Evolutionary conservation across 2,329 filamentous ascomycete genomes (phyloP), one percentile per base, ranked within the genome.

Genomic region (Ophiostoma sp.): DNA sequence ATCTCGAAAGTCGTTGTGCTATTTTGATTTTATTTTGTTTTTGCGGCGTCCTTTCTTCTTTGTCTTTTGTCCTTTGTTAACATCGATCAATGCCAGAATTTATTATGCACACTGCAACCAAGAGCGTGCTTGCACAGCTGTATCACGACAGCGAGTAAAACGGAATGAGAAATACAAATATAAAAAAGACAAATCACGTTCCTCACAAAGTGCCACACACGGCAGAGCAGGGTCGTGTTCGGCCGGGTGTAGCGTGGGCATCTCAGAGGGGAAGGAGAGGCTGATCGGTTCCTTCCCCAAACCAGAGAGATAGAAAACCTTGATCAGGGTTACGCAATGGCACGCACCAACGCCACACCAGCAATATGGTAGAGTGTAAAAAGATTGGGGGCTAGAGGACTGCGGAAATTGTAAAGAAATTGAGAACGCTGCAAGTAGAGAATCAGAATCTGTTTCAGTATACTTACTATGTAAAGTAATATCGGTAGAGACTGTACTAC

Each of bases 181-280:
- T 31, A 31, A 57, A 15, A 15, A 57, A 57, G n/a, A 31, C n/a
- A 27, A 57, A 13, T 57, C 52, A 27, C 17, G 44, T 31, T 31
- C 5, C 44, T 48, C 44, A 48, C 17, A 48, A 48, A 48, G 15
- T n/a, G 17, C 44, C 52, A 27, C 17, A 5, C 52, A 57, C 52
- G 52, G 52, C 52, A 57, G 52, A 57, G 57, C 57, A 62, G 57
- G 27, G 57, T 62, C 23, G 23, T 62, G 57, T 62, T 33, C 57
- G 57, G 52, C 52, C 52, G 52, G 57, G 57, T 62, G 57, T 62
- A 62, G 57, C 57, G 57, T 62, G 57, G 57, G 13, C 27, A 62
- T 27, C 52, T 57, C 52, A 57, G 35, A 62, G 57, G 15, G 57
- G 57, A 62, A 62, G 57, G 57, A 62, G 57, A 62, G 57, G 57